Conservation (phyloP, 768 basidiomycete species). For the Boletellus ananas region DNA sequence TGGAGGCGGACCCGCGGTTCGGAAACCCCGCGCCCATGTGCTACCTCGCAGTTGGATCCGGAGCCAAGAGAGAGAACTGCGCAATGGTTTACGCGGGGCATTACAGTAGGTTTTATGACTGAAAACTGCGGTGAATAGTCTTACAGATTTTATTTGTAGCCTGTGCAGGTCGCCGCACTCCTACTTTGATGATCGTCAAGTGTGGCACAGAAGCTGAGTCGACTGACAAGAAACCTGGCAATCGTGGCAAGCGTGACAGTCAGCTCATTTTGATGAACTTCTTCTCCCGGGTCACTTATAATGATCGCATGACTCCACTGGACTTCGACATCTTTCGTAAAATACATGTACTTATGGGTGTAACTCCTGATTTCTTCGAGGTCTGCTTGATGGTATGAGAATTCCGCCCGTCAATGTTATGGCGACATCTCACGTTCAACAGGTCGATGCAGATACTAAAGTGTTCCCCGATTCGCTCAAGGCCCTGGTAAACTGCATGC, state of each 20-base stretch:
- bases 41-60: conserved; percentile 87
- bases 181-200: conserved; percentile 92
- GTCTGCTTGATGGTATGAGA: conserved; percentile 88
- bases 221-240: conserved; percentile 91
- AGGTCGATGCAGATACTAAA: conserved; percentile 99
- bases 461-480: conserved; percentile 88
- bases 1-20: conserved; percentile 93
- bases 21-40: conserved; percentile 95
- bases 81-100: conserved; percentile 99
- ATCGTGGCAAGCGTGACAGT: conserved; percentile 97
- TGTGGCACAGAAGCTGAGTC: conserved; percentile 89
- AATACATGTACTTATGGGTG: conserved; percentile 94
- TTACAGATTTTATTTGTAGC: conserved; percentile 37
- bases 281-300: conserved; percentile 98
- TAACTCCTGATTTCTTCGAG: conserved; percentile 98
- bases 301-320: conserved; percentile 96
- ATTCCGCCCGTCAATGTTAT: neutral
- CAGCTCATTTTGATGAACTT: conserved; percentile 99
- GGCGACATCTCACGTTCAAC: conserved; percentile 12
- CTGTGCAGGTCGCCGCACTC: conserved; percentile 85
- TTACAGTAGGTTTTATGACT: conserved; percentile 68
- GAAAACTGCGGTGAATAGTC: neutral
- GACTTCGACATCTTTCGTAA: conserved; percentile 99
- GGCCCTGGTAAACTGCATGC: conserved; percentile 96
- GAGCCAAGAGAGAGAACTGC: conserved; percentile 85